Base-by-base conservation (phyloP, 1,284 basidiomycete species). In the Apiotrichum akiyoshidainum region DNA sequence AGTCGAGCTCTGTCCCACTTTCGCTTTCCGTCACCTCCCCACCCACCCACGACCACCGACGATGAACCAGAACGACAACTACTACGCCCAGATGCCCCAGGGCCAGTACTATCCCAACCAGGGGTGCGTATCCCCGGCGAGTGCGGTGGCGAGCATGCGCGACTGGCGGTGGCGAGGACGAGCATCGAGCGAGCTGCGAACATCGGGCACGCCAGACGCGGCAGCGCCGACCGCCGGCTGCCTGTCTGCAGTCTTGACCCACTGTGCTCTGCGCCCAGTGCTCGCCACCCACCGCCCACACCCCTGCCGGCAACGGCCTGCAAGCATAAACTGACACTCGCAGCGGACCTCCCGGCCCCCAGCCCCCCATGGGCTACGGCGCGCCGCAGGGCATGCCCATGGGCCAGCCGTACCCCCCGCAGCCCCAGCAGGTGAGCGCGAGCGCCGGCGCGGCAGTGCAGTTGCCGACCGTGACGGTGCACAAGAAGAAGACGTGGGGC, bases 71-170 rank as follows among this genome's bases (percentile, higher is more conserved):
- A 31, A 37, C 37, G 14, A 37, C 45, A 46, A 46, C 45, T 50
- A 50, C 48, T 50, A 50, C 48, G 19, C 34, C 16, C 48, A 50
- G 48, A 50, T 50, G 48, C 48, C 48, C 12, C 48, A 34, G 34
- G 48, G 48, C 10, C 48, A 50, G 21, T 50, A 50, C 48, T 50
- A 50, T 17, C 48, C 48, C 19, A 17, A 39, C 10, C 26, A 31
- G 26, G 48, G 48, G 48, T 50, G 37, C n/a, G 48, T 40, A 31
- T 31, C 26, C 4, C 26, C 26, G 26, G 26, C 26, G 26, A 31
- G 26, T 31, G 26, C n/a, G n/a, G n/a, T n/a, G n/a, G n/a, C n/a
- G n/a, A n/a, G n/a, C n/a, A n/a, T n/a, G n/a, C n/a, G n/a, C n/a
- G n/a, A n/a, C n/a, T n/a, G n/a, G n/a, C n/a, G n/a, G n/a, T n/a